These are phyloP conservation scores for Gastrodia elata DNA, from an alignment of 106 monocot genomes.

Conservation along the genomic window DNA sequence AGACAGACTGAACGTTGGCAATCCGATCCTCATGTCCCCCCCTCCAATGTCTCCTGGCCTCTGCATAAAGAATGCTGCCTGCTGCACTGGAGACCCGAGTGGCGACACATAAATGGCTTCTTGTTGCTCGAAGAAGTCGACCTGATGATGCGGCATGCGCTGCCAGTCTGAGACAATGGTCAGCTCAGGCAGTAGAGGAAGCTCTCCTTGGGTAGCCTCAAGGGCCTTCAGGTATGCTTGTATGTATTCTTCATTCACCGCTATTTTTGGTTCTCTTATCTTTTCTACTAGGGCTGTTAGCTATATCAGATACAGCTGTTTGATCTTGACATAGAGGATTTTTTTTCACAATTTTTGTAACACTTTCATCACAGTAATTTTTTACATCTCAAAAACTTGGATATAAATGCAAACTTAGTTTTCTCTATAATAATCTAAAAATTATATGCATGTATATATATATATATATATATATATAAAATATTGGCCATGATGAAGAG, in stretches of 20 bases:
- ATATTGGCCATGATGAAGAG: no score
- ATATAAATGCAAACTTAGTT: no score
- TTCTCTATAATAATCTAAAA: no score
- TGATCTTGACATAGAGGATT: no score
- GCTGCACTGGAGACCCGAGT: conserved; percentile 21
- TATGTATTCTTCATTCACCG: conserved; percentile 22
- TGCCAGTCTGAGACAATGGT: conserved; percentile 43
- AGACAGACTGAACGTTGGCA: not conserved
- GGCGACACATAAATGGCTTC: conserved; percentile 16
- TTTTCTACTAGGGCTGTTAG: conserved; percentile 19
- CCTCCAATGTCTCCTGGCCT: conserved; percentile 24
- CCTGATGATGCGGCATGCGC: conserved; percentile 28
- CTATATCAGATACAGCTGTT: no score
- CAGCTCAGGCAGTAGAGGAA: conserved; percentile 32
- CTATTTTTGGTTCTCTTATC: conserved; percentile 26
- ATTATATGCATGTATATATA: no score
- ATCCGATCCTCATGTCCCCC: conserved; percentile 37
- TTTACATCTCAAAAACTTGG: no score
- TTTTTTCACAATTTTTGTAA: no score
- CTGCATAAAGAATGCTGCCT: conserved; percentile 45
- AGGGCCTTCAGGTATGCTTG: conserved; percentile 27
- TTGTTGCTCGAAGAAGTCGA: conserved; percentile 23
- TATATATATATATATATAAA: no score
- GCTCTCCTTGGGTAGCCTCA: conserved; percentile 13
- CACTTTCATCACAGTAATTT: no score